phyloP scores from a whole-genome alignment of 169 alveolate genomes.

The Plasmodium coatneyi region DNA sequence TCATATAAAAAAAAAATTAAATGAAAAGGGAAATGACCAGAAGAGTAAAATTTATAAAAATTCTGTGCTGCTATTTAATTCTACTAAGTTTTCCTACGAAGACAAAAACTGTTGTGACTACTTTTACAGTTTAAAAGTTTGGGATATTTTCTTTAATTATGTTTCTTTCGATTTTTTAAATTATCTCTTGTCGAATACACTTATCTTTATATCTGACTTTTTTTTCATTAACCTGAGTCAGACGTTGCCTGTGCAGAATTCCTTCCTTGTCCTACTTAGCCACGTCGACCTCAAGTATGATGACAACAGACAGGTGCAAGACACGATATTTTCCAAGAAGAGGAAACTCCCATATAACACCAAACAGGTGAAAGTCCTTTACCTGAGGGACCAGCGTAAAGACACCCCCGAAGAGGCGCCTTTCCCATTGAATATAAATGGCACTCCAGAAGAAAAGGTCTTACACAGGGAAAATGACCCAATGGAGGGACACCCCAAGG shows the following conservation, averaged over 20 bases:
- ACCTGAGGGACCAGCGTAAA: background rate
- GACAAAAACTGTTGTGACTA: slow-evolving; percentile 71
- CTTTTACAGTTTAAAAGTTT: slow-evolving; percentile 57
- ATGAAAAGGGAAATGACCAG: slow-evolving; percentile 53
- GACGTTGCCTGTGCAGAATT: background rate
- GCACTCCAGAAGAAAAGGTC: background rate
- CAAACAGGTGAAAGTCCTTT: slow-evolving; percentile 20
- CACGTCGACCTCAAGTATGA: slow-evolving; percentile 43
- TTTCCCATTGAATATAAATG: background rate
- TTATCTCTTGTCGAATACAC: slow-evolving; percentile 53
- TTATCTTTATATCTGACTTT: slow-evolving; percentile 67
- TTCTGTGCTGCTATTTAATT: slow-evolving; percentile 43
- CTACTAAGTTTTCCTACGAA: slow-evolving; percentile 69
- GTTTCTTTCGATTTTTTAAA: slow-evolving; percentile 73
- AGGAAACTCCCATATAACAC: slow-evolving; percentile 28
- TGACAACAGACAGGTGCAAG: slow-evolving; percentile 7
- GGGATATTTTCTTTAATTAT: slow-evolving; percentile 66
- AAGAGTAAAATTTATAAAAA: slow-evolving; percentile 59
- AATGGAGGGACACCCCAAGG: background rate
- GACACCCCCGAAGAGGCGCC: background rate
- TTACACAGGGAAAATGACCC: background rate
- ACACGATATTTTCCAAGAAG: slow-evolving; percentile 21
- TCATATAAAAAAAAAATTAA: slow-evolving; percentile 55
- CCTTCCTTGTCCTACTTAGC: slow-evolving; percentile 17
- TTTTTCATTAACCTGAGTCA: slow-evolving; percentile 16